phyloP scores from a whole-genome alignment of 164 flowering plant genomes.

The Stephania cephalantha region DNA sequence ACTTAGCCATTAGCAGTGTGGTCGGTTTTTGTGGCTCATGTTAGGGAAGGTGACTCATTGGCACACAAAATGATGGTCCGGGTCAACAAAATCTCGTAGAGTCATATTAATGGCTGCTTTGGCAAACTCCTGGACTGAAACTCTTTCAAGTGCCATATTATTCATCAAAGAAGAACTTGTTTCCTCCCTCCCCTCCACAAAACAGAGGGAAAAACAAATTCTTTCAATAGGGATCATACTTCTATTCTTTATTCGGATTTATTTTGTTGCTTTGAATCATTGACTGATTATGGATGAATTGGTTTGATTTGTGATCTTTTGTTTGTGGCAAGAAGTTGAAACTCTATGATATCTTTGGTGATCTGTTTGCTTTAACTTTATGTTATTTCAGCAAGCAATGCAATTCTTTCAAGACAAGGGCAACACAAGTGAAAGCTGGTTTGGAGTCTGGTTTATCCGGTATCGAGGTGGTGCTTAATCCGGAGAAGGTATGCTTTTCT shows the following conservation, averaged over 20 bases:
- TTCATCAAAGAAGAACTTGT: not conserved
- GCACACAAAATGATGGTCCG: too few relatives aligned
- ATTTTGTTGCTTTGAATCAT: not conserved
- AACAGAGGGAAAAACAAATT: not conserved
- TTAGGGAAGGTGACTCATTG: too few relatives aligned
- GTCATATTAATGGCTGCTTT: too few relatives aligned
- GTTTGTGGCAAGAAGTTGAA: not conserved
- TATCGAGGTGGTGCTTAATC: slow-evolving; percentile 54
- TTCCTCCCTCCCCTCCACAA: not conserved
- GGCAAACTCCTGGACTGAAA: too few relatives aligned
- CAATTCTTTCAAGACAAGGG: slow-evolving; percentile 54
- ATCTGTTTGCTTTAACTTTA: not conserved
- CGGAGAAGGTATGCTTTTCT: slow-evolving; percentile 51
- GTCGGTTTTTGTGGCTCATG: too few relatives aligned
- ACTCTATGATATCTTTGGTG: not conserved
- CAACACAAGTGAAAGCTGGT: slow-evolving; percentile 45
- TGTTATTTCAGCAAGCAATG: slow-evolving; percentile 51
- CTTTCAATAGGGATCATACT: not conserved
- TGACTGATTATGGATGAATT: not conserved
- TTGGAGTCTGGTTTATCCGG: slow-evolving; percentile 52
- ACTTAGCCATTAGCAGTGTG: too few relatives aligned
- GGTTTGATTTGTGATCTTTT: not conserved
- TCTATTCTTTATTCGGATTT: not conserved
- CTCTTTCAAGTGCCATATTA: not conserved
- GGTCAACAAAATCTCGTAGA: too few relatives aligned